These are phyloP conservation scores for Akebia trifoliata DNA, from an alignment of 164 flowering plant species.

Conservation along the genomic window DNA sequence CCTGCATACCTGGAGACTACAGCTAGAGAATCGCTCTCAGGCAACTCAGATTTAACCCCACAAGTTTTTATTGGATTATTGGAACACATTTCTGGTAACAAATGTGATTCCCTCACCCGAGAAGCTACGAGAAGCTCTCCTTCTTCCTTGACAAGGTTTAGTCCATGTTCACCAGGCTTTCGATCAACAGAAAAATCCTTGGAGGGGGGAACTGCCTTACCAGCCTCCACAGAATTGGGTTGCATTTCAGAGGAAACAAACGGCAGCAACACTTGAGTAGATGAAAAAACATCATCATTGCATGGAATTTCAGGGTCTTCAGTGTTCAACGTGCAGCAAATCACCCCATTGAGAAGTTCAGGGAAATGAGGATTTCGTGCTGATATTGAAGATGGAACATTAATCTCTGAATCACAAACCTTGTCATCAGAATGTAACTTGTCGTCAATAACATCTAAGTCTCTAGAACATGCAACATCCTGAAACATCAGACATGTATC, in stretches of 20 bases:
- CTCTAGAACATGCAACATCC: slow-evolving; percentile 19
- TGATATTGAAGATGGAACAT: slow-evolving; percentile 19
- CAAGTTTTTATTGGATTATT: slow-evolving; percentile 17
- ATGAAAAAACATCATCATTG: slow-evolving; percentile 57
- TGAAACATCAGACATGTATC: slow-evolving; percentile 15
- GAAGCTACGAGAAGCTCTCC: slow-evolving; percentile 22
- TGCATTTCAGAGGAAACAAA: slow-evolving; percentile 16
- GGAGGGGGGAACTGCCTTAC: slow-evolving; percentile 19
- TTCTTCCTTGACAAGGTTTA: slow-evolving; percentile 21
- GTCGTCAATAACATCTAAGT: slow-evolving; percentile 11
- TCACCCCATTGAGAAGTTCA: slow-evolving; percentile 33
- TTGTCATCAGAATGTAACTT: slow-evolving; percentile 17
- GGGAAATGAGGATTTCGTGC: slow-evolving; percentile 24
- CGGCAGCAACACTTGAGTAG: slow-evolving; percentile 14
- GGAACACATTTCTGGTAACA: slow-evolving; percentile 14
- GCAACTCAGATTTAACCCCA: slow-evolving; percentile 26
- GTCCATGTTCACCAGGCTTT: slow-evolving; percentile 24
- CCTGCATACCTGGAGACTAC: slow-evolving; percentile 15
- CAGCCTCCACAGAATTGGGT: slow-evolving; percentile 18
- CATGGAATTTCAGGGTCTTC: slow-evolving; percentile 72
- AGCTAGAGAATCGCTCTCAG: slow-evolving; percentile 16
- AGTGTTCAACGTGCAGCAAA: slow-evolving; percentile 56
- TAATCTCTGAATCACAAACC: slow-evolving; percentile 21
- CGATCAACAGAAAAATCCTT: slow-evolving; percentile 19
- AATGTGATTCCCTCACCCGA: slow-evolving; percentile 16